Conservation (phyloP, 176 grass and related monocot genomes). For the Ampelocalamus luodianensis region DNA sequence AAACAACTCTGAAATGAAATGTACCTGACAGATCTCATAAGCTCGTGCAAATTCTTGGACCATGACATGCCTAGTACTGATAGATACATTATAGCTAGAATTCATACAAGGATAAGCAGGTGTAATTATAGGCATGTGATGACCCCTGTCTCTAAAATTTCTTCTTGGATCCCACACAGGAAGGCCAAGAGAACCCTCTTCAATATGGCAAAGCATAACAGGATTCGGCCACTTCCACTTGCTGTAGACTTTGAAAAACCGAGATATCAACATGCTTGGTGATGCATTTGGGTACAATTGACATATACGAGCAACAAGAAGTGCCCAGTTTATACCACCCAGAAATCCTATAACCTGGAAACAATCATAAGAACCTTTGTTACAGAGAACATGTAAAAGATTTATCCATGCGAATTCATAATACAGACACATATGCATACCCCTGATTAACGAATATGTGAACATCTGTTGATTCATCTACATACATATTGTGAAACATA, state of each 20-base stretch:
- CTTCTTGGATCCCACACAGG: conserved; percentile 91
- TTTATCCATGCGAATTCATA: background rate
- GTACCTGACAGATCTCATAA: conserved; percentile 76
- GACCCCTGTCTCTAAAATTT: conserved; percentile 81
- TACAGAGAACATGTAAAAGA: background rate
- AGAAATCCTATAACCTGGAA: conserved; percentile 89
- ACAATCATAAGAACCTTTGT: too few relatives aligned
- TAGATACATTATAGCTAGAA: conserved; percentile 92
- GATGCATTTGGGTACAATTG: conserved; percentile 92
- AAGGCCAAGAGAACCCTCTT: conserved; percentile 74
- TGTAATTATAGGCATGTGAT: conserved; percentile 97
- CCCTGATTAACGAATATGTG: background rate
- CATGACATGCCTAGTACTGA: conserved; percentile 82
- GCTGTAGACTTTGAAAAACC: conserved; percentile 87
- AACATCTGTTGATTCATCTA: background rate
- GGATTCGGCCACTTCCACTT: conserved; percentile 96
- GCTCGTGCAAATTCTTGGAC: conserved; percentile 82
- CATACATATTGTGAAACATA: conserved; percentile 16
- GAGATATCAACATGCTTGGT: conserved; percentile 84
- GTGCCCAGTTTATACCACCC: conserved; percentile 97
- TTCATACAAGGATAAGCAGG: conserved; percentile 96
- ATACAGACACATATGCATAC: background rate
- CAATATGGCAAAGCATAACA: conserved; percentile 93
- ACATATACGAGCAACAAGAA: conserved; percentile 93
- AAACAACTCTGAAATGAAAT: conserved; percentile 32